Evolutionary conservation across 352 stramenopile species (phyloP).

Genomic region (Aphanomyces stellatus): DNA sequence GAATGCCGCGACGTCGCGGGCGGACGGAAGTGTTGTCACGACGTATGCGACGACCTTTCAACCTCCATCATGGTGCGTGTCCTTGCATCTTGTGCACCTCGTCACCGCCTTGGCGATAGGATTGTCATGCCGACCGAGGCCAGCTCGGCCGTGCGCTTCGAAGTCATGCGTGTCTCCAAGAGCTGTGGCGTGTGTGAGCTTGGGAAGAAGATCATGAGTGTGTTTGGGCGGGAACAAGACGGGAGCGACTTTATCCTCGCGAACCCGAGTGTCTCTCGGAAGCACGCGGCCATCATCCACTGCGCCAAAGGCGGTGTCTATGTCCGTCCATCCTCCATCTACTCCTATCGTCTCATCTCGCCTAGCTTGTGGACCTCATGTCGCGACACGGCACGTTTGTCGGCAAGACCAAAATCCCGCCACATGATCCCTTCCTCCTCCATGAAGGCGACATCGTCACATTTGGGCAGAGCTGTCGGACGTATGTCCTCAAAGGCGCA

Average conservation of each 20-base stretch:
- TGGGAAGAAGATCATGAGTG: slow-evolving; percentile 32
- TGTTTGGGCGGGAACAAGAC: slow-evolving; percentile 80
- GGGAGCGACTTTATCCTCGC: slow-evolving; percentile 79
- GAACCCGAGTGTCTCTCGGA: slow-evolving; percentile 80
- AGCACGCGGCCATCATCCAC: slow-evolving; percentile 81
- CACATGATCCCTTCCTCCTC: slow-evolving; percentile 72
- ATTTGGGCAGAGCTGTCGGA: slow-evolving; percentile 79
- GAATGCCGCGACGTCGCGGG: background rate
- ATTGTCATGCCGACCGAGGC: slow-evolving; percentile 1
- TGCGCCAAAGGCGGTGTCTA: slow-evolving; percentile 74
- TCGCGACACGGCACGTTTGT: slow-evolving; percentile 82
- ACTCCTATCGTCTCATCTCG: background rate
- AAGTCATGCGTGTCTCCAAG: slow-evolving; percentile 17
- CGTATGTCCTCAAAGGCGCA: slow-evolving; percentile 76
- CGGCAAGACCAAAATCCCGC: slow-evolving; percentile 71
- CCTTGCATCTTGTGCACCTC: background rate
- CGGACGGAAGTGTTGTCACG: background rate
- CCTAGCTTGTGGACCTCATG: slow-evolving; percentile 82
- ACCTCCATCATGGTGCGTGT: slow-evolving; percentile 9
- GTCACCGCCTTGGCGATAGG: background rate
- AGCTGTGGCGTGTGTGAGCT: slow-evolving; percentile 10
- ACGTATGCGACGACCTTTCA: slow-evolving; percentile 19
- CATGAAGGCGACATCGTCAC: slow-evolving; percentile 80
- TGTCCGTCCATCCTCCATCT: slow-evolving; percentile 29
- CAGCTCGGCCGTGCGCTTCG: slow-evolving; percentile 12